Percentiles rank a stretch among this genome's conserved stretches.
Conservation (phyloP, 2,329 filamentous ascomycete species). For the Colletotrichum siamense region DNA sequence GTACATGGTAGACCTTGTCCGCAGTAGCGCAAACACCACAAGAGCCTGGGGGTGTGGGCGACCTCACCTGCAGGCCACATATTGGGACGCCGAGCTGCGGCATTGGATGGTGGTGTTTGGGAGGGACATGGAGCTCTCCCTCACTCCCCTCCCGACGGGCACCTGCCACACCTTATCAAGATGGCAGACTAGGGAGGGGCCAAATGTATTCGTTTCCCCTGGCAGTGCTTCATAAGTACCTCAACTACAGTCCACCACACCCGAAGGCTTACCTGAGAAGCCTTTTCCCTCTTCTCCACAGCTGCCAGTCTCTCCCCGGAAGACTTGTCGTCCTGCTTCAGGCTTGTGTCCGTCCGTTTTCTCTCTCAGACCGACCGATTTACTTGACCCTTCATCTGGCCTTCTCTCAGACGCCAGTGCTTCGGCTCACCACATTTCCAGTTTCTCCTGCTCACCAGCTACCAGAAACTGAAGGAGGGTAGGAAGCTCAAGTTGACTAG, state of each 20-base stretch:
- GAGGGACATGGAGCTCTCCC: constrained; percentile 5
- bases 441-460: neutral
- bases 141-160: constrained; percentile 5
- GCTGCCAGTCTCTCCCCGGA: constrained; percentile 14
- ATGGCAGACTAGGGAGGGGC: constrained; percentile 7
- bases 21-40: constrained; percentile 14
- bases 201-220: constrained; percentile 9
- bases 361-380: neutral
- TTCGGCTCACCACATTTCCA: neutral
- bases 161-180: constrained; percentile 23
- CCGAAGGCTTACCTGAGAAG: neutral
- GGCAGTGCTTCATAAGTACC: constrained; percentile 18
- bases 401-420: neutral
- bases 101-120: constrained; percentile 11
- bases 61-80: constrained; percentile 17
- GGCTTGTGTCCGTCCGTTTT: neutral
- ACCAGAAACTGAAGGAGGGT: constrained; percentile 13
- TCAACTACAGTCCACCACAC: constrained; percentile 13
- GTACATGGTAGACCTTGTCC: constrained; percentile 11
- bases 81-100: constrained; percentile 14
- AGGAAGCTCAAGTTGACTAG: neutral
- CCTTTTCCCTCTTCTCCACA: constrained; percentile 21
- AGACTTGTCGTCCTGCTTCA: constrained; percentile 8
- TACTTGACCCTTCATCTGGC: neutral
- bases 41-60: constrained; percentile 6